Base-by-base conservation (phyloP, 352 stramenopile species). In the Phytopythium oedochilum region DNA sequence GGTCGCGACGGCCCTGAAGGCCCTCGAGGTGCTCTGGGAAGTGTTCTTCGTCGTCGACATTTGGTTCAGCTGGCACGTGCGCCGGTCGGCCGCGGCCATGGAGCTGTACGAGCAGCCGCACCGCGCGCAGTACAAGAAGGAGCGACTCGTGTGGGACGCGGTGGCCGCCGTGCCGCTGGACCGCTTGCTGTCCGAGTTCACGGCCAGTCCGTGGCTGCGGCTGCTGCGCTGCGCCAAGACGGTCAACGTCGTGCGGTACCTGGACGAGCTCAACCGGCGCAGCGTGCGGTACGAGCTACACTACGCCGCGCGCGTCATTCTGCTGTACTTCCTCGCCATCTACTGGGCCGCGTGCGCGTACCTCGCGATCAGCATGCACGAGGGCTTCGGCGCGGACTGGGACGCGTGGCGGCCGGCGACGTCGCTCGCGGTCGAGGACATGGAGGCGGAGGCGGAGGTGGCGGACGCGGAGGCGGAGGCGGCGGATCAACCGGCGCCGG, bases 281-380 rank as follows among this genome's bases (percentile, higher is more conserved):
- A 87, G 68, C 26, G 65, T 87, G 25, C 66, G 61, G 18, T 75
- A 75, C 48, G 74, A 89, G 56, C 45, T 70, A 12, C 47, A 76
- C 80, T 20, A 46, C 71, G 75, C 23, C 76, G 88, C 47, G 49
- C 71, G 68, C 28, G 73, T 88, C 36, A 77, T 66, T 53, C 20
- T 83, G 39, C 53, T 90, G 14, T 90, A 90, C 23, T 29, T 75
- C 28, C 44, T 87, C 9, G 55, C 65, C 22, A 83, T 88, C 53
- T 90, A 85, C 42, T 88, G 75, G 75, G 57, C 61, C 15, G 73
- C 70, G 0, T 90, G 80, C 32, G 58, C 64, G 0, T 90, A 83
- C 28, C 57, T 88, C 18, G 57, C 61, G 12, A 60, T 87, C 6
- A 61, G 71, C 1, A 70, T 55, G 11, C 38, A 70, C 17, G 65